Conservation (phyloP, 371 early-diverging fungal genomes). For the Phascolomyces articulosus region DNA sequence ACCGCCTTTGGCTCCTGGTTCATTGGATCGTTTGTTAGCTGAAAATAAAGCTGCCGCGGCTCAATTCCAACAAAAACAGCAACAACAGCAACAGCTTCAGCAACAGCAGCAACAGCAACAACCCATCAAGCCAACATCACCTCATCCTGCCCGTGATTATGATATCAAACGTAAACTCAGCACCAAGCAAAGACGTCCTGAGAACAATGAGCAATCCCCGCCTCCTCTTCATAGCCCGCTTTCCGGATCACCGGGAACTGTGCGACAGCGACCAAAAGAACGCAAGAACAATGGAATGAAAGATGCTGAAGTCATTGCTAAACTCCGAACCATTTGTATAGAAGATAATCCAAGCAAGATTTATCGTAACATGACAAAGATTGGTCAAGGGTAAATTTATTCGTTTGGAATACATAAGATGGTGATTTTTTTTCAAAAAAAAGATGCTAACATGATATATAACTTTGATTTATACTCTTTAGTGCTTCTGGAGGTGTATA, state of each 20-base stretch:
- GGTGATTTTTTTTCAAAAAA: neutral
- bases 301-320: conserved; percentile 81
- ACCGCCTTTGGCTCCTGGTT: conserved; percentile 6
- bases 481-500: conserved; percentile 94
- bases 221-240: conserved; percentile 31
- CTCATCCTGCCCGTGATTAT: conserved; percentile 48
- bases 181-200: conserved; percentile 44
- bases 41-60: neutral
- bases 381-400: conserved; percentile 95
- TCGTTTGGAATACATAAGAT: neutral
- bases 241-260: conserved; percentile 46
- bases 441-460: neutral
- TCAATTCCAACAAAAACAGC: conserved; percentile 12
- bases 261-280: conserved; percentile 49
- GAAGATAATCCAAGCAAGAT: conserved; percentile 84
- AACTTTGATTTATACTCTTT: neutral
- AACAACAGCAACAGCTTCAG: conserved; percentile 17
- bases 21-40: conserved; percentile 15
- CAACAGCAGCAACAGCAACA: conserved; percentile 20
- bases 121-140: conserved; percentile 11
- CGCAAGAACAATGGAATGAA: conserved; percentile 47
- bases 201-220: conserved; percentile 44
- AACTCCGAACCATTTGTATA: conserved; percentile 87
- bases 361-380: conserved; percentile 85
- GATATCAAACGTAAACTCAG: conserved; percentile 51